phyloP scores from a whole-genome alignment of 1,284 basidiomycete genomes.

The Austropuccinia psidii region DNA sequence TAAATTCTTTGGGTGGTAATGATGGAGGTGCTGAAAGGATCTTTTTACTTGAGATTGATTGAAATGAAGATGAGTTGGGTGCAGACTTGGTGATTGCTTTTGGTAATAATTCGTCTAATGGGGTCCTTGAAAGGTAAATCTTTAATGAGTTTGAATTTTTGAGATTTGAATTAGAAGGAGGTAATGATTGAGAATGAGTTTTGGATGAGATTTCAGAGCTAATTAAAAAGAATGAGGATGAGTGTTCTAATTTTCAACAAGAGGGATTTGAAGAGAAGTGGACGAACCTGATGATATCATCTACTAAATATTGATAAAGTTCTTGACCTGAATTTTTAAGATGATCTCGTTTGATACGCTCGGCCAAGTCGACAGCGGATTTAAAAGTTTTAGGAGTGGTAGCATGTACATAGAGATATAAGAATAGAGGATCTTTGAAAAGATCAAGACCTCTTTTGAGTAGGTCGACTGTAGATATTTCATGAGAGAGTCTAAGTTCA shows the following conservation, averaged over 20 bases:
- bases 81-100: not conserved
- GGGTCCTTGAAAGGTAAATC: conserved; percentile 24
- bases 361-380: not conserved
- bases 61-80: not conserved
- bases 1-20: too few species aligned
- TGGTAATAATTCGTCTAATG: conserved; percentile 24
- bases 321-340: conserved; percentile 2
- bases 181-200: not conserved
- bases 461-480: not conserved
- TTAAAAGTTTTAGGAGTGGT: not conserved
- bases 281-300: conserved; percentile 24
- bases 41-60: not conserved
- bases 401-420: conserved; percentile 14
- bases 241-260: not conserved
- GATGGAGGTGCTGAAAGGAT: not conserved
- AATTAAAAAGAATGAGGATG: not conserved
- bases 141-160: not conserved
- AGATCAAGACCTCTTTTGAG: conserved; percentile 1
- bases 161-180: not conserved
- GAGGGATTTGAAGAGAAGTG: not conserved
- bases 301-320: conserved; percentile 24
- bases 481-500: conserved; percentile 1
- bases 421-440: conserved; percentile 20
- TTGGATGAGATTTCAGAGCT: not conserved
- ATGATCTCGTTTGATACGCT: conserved; percentile 14